These are phyloP conservation scores for Trametes versicolor DNA, from an alignment of 1,284 basidiomycete genomes.

Conservation along the genomic window DNA sequence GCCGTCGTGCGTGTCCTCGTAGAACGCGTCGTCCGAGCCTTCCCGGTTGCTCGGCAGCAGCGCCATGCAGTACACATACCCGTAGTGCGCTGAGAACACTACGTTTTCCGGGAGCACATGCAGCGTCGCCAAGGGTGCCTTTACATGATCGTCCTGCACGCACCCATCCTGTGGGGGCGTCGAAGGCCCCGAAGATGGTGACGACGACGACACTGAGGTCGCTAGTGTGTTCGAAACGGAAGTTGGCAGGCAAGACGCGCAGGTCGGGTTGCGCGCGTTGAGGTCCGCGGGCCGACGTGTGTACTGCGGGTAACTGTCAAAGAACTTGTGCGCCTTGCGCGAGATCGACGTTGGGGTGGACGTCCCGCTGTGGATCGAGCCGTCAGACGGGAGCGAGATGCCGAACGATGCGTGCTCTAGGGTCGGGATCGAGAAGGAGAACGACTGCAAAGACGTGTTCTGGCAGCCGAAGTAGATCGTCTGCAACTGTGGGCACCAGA, in stretches of 20 bases:
- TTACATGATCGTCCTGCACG: constrained; percentile 41
- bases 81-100: constrained; percentile 90
- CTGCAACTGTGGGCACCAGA: constrained; percentile 77
- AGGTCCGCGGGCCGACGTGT: constrained; percentile 71
- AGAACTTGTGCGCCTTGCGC: constrained; percentile 76
- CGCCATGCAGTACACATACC: constrained; percentile 92
- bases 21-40: constrained; percentile 46
- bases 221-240: constrained; percentile 24
- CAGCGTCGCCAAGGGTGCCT: constrained; percentile 49
- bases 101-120: constrained; percentile 76
- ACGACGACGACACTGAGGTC: constrained; percentile 24
- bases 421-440: constrained; percentile 60
- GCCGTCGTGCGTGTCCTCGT: constrained; percentile 45
- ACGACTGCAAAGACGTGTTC: constrained; percentile 91
- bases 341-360: constrained; percentile 50
- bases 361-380: constrained; percentile 50
- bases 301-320: constrained; percentile 81
- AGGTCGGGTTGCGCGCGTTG: constrained; percentile 60
- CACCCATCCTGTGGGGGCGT: constrained; percentile 30
- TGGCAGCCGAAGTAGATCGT: constrained; percentile 92
- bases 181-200: constrained; percentile 27
- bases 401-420: constrained; percentile 15
- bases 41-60: constrained; percentile 57
- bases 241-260: constrained; percentile 35
- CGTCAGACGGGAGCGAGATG: constrained; percentile 32